Evolutionary conservation across 169 alveolate genomes (phyloP).

Genomic region (Cryptosporidium bovis): DNA sequence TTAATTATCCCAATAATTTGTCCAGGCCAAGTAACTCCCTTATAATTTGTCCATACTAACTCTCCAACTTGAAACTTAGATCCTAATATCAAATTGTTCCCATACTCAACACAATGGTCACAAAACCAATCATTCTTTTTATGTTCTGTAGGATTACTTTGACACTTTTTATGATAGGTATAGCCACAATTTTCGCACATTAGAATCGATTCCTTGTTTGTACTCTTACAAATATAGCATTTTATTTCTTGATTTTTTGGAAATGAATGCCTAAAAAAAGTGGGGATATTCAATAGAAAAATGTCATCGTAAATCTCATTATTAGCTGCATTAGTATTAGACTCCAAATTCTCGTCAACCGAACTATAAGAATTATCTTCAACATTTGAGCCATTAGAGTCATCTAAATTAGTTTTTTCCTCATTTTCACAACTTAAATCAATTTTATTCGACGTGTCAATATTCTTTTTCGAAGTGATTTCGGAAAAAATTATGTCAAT

Average conservation of each 20-base stretch:
- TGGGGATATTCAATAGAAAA: slow-evolving; percentile 42
- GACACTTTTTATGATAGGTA: slow-evolving; percentile 36
- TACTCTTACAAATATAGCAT: slow-evolving; percentile 36
- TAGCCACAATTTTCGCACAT: slow-evolving; percentile 72
- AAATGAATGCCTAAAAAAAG: slow-evolving; percentile 55
- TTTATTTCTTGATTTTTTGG: slow-evolving; percentile 53
- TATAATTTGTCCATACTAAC: slow-evolving; percentile 59
- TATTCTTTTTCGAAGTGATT: background rate
- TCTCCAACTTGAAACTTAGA: slow-evolving; percentile 67
- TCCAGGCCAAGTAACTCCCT: slow-evolving; percentile 50
- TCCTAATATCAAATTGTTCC: background rate
- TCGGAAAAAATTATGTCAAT: slow-evolving; percentile 13
- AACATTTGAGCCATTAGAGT: background rate
- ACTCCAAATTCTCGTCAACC: background rate
- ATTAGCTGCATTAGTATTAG: background rate
- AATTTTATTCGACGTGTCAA: background rate
- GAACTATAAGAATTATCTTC: background rate
- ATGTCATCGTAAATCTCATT: slow-evolving; percentile 2
- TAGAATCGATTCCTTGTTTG: slow-evolving; percentile 3
- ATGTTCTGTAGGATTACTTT: background rate
- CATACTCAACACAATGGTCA: slow-evolving; percentile 25
- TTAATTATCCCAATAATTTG: slow-evolving; percentile 11
- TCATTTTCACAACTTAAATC: background rate
- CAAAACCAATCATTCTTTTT: slow-evolving; percentile 67
- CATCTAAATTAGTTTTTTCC: background rate